These are phyloP conservation scores for Licmophora abbreviata DNA, from an alignment of 108 stramenopile species.

Conservation along the genomic window DNA sequence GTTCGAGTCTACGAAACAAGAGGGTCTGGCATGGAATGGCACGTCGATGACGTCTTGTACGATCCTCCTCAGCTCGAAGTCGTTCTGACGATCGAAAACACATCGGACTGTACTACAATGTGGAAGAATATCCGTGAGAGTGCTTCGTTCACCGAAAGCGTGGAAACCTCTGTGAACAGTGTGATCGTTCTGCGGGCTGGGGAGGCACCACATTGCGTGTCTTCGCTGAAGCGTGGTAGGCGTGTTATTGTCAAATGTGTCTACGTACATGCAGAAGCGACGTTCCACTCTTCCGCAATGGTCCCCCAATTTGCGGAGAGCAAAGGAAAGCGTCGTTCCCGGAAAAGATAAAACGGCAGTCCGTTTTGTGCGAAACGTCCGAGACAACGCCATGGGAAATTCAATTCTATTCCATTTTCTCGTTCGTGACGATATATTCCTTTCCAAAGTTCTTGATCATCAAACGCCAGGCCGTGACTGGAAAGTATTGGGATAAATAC, in stretches of 20 bases:
- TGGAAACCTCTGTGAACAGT: conserved; percentile 41
- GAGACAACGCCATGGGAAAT: no score
- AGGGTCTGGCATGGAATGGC: conserved; percentile 73
- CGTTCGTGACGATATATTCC: no score
- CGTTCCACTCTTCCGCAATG: no score
- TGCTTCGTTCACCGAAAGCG: conserved; percentile 6
- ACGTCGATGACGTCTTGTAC: conserved; percentile 61
- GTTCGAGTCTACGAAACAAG: conserved; percentile 59
- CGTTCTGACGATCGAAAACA: conserved; percentile 70
- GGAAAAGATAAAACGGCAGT: no score
- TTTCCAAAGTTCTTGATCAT: no score
- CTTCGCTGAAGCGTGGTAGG: conserved; percentile 32
- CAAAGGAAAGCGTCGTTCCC: no score
- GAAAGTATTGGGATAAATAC: no score
- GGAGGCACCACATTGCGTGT: conserved; percentile 40
- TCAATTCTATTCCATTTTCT: no score
- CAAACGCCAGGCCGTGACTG: no score
- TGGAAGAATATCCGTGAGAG: conserved; percentile 21
- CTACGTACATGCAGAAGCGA: conserved; percentile 18
- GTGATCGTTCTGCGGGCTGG: conserved; percentile 36
- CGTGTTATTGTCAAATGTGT: conserved; percentile 49
- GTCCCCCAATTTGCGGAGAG: no score
- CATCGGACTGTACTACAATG: conserved; percentile 69
- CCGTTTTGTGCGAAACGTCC: no score
- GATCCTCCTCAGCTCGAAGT: conserved; percentile 63